Evolutionary conservation across 768 basidiomycete genomes (phyloP).

Genomic region (Mycena maculata): DNA sequence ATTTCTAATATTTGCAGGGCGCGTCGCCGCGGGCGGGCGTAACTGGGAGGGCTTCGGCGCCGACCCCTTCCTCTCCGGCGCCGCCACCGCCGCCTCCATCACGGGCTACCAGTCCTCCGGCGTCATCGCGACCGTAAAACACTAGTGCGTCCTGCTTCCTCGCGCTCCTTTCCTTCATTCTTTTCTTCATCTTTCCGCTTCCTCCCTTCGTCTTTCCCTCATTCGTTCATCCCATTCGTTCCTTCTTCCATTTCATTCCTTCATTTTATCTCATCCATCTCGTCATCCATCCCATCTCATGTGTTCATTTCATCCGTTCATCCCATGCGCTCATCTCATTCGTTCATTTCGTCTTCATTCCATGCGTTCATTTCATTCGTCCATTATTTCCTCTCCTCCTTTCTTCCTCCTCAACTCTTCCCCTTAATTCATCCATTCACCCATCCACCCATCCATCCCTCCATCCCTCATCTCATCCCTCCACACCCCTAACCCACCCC

Average conservation of each 20-base stretch:
- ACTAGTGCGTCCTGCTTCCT: constrained; percentile 42
- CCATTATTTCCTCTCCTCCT: background rate
- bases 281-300: too few species aligned
- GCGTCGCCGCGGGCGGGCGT: constrained; percentile 44
- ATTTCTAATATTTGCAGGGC: background rate
- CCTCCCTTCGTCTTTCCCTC: constrained; percentile 3
- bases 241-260: too few species aligned
- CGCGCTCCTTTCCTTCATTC: too few species aligned
- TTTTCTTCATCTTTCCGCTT: constrained; percentile 15
- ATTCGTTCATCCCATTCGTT: background rate
- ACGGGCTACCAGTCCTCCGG: constrained; percentile 51
- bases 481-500: background rate
- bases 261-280: too few species aligned
- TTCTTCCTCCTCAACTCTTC: too few species aligned
- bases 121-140: constrained; percentile 54
- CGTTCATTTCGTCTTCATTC: constrained; percentile 27
- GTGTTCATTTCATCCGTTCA: too few species aligned
- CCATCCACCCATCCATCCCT: too few species aligned
- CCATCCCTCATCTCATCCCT: background rate
- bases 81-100: constrained; percentile 51
- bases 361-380: background rate
- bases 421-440: constrained; percentile 33
- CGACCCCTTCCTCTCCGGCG: constrained; percentile 57
- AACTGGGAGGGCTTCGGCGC: constrained; percentile 61
- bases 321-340: too few species aligned